These are phyloP conservation scores for Colletotrichum brevisporum DNA, from an alignment of 2,329 filamentous ascomycete species.

Conservation along the genomic window DNA sequence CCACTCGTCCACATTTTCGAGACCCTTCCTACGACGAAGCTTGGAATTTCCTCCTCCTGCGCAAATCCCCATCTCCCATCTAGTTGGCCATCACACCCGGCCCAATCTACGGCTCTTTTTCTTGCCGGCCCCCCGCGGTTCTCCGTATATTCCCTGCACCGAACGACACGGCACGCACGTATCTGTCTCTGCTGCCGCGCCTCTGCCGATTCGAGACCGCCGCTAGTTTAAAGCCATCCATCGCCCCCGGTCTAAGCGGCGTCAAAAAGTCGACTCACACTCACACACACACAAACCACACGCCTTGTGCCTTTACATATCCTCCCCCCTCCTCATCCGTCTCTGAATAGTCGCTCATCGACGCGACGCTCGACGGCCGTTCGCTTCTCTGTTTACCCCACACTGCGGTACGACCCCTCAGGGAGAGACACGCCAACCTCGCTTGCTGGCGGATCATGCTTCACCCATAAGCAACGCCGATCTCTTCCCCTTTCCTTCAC, in stretches of 20 bases:
- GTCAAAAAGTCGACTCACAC: not conserved
- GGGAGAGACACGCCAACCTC: conserved; percentile 22
- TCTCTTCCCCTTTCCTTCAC: conserved; percentile 36
- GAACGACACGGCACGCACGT: no score
- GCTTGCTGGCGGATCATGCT: conserved; percentile 38
- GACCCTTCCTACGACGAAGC: not conserved
- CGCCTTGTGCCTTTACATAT: no score
- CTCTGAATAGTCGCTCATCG: not conserved
- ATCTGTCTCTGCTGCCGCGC: no score
- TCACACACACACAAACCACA: not conserved
- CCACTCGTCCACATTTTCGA: conserved; percentile 20
- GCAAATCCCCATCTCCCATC: conserved; percentile 24
- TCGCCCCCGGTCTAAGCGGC: conserved; percentile 10
- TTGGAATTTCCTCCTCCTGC: conserved; percentile 20
- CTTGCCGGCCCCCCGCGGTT: conserved; percentile 7
- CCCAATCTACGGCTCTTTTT: conserved; percentile 29
- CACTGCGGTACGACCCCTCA: conserved; percentile 5
- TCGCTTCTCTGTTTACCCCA: not conserved
- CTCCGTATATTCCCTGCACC: no score
- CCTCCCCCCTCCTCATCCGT: not conserved
- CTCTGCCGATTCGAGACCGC: conserved; percentile 11
- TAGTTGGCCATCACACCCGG: conserved; percentile 35
- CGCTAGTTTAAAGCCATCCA: conserved; percentile 11
- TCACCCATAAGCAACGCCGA: conserved; percentile 33
- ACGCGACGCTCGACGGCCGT: not conserved